These are phyloP conservation scores for Metschnikowia hibisci DNA, from an alignment of 805 yeast genomes.

Conservation along the genomic window DNA sequence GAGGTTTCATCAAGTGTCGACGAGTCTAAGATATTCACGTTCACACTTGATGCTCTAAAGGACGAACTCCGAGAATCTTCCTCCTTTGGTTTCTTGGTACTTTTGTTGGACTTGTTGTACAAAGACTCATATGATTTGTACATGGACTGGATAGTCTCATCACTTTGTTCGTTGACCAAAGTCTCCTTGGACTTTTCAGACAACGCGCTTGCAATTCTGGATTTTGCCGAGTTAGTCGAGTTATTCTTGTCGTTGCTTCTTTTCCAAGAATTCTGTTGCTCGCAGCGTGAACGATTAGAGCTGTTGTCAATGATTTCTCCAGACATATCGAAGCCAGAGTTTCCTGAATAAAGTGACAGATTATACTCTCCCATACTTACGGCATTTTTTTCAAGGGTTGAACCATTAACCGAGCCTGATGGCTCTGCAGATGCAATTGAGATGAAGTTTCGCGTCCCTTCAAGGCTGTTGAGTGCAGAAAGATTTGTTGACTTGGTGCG, in stretches of 20 bases:
- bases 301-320: conserved; percentile 9
- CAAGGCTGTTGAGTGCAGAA: background rate
- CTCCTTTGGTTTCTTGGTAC: conserved; percentile 1
- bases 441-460: conserved; percentile 14
- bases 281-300: conserved; percentile 3
- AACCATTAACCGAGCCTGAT: conserved; percentile 19
- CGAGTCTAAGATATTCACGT: conserved; percentile 22
- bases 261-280: background rate
- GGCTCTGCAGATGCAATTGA: conserved; percentile 20
- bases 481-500: conserved; percentile 1
- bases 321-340: conserved; percentile 15
- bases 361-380: conserved; percentile 20
- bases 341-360: conserved; percentile 20
- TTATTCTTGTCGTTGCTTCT: background rate
- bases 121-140: conserved; percentile 25
- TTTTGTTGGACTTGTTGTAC: conserved; percentile 5
- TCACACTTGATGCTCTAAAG: conserved; percentile 6
- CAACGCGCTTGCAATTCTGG: conserved; percentile 3
- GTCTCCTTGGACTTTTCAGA: conserved; percentile 25
- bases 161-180: conserved; percentile 16
- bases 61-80: conserved; percentile 9
- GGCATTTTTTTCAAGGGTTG: conserved; percentile 22
- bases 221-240: background rate
- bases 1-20: conserved; percentile 21
- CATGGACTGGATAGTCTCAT: conserved; percentile 23